Conservation (phyloP, 768 basidiomycete species). For the Lentinula boryana region DNA sequence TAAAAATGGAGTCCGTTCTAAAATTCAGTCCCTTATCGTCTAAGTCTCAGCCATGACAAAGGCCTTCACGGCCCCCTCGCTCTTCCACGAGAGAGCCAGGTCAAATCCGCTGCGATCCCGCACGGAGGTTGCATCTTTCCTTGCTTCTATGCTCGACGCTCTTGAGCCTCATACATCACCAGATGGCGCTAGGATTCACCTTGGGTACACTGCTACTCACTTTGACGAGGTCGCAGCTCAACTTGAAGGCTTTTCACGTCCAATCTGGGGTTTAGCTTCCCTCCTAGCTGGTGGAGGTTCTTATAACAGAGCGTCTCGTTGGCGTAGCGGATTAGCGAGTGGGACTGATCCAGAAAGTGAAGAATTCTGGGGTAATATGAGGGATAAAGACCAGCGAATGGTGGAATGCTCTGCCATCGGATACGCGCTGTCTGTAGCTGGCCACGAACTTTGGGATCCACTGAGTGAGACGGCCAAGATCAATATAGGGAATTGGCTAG, state of each 20-base stretch:
- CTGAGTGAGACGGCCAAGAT: conserved; percentile 46
- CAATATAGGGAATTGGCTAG: conserved; percentile 61
- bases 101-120: conserved; percentile 59
- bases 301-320: conserved; percentile 53
- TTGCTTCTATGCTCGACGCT: conserved; percentile 56
- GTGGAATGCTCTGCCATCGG: conserved; percentile 77
- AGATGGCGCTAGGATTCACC: conserved; percentile 64
- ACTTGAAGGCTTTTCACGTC: conserved; percentile 71
- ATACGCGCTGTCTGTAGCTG: conserved; percentile 61
- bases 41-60: neutral
- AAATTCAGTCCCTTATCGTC: neutral
- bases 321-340: conserved; percentile 59
- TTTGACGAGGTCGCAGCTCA: conserved; percentile 69
- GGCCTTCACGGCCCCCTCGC: neutral
- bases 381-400: conserved; percentile 75
- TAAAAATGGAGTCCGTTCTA: neutral
- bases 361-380: conserved; percentile 76
- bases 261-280: conserved; percentile 70
- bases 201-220: conserved; percentile 66
- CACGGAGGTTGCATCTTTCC: conserved; percentile 50
- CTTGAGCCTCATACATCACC: conserved; percentile 65
- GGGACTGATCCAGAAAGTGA: conserved; percentile 61
- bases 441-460: conserved; percentile 59
- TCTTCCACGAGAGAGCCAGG: neutral
- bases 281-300: conserved; percentile 58